Percentiles rank a stretch among this genome's conserved stretches.
These are phyloP conservation scores for Teunomyces aglyptinius DNA, from an alignment of 805 yeast species.

Conservation along the genomic window DNA sequence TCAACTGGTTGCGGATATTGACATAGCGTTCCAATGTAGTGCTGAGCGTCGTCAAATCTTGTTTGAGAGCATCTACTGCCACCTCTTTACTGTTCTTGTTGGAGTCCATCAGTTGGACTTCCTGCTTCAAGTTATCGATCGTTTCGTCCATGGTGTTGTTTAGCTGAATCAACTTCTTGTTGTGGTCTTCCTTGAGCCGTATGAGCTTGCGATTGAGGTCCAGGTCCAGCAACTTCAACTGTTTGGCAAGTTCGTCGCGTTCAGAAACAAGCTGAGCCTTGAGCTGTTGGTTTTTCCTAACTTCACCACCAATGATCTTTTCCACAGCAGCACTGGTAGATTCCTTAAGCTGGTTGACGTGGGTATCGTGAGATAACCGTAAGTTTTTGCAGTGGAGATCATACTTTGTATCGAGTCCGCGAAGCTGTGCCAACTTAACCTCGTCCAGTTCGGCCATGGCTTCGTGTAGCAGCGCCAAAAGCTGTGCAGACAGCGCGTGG, in stretches of 20 bases:
- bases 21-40: constrained; percentile 1
- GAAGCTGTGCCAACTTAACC: background rate
- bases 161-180: constrained; percentile 15
- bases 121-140: constrained; percentile 10
- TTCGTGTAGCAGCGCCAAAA: background rate
- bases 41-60: constrained; percentile 4
- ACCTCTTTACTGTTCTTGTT: constrained; percentile 4
- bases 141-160: constrained; percentile 16
- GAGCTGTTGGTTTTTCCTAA: constrained; percentile 25
- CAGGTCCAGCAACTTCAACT: constrained; percentile 10
- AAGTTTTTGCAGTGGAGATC: constrained; percentile 12
- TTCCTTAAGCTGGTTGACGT: constrained; percentile 28
- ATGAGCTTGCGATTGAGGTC: constrained; percentile 23
- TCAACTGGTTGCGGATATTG: constrained; percentile 1
- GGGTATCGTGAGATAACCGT: constrained; percentile 22
- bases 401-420: constrained; percentile 4
- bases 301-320: constrained; percentile 31
- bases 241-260: constrained; percentile 14
- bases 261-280: constrained; percentile 16
- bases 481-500: background rate
- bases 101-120: constrained; percentile 9
- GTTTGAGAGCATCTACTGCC: constrained; percentile 9
- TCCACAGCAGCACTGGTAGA: constrained; percentile 34
- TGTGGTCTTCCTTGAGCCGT: constrained; percentile 24
- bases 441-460: background rate